Evolutionary conservation across 2,329 filamentous ascomycete species (phyloP).

Genomic region (Phaeosphaeriaceae sp.): DNA sequence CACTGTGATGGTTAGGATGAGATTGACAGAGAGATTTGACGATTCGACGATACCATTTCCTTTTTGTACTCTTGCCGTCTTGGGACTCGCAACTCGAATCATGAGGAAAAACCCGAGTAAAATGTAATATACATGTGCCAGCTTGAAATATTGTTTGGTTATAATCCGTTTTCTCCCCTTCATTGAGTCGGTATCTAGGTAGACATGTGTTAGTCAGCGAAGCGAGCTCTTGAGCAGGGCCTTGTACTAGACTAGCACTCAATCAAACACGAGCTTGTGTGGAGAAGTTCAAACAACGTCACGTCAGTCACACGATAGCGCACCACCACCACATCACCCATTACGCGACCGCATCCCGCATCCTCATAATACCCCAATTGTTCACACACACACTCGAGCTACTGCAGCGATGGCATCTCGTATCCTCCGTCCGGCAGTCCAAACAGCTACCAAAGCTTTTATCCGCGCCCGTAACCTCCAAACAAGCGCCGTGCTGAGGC

Average conservation of each 20-base stretch:
- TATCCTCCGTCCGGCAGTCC: conserved; percentile 49
- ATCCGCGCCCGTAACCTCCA: conserved; percentile 47
- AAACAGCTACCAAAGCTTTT: conserved; percentile 35
- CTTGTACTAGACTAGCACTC: not conserved
- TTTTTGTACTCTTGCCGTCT: too few relatives aligned
- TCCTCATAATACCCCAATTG: not conserved
- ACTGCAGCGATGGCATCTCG: conserved; percentile 53
- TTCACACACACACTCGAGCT: not conserved
- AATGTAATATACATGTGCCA: too few relatives aligned
- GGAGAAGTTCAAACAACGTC: conserved; percentile 10
- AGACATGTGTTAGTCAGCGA: too few relatives aligned
- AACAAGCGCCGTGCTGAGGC: conserved; percentile 43
- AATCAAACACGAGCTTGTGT: conserved; percentile 1
- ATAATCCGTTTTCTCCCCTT: too few relatives aligned
- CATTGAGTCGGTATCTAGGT: too few relatives aligned
- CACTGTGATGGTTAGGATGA: too few relatives aligned
- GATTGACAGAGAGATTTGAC: too few relatives aligned
- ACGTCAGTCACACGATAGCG: conserved; percentile 15
- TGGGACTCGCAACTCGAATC: too few relatives aligned
- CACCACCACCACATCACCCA: conserved; percentile 3
- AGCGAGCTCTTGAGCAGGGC: not conserved
- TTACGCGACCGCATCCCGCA: not conserved
- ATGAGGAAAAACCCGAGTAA: too few relatives aligned
- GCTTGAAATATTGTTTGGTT: too few relatives aligned
- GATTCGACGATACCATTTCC: too few relatives aligned